Evolutionary conservation across 2,329 filamentous ascomycete genomes (phyloP).

Genomic region (Trichoderma sp.): DNA sequence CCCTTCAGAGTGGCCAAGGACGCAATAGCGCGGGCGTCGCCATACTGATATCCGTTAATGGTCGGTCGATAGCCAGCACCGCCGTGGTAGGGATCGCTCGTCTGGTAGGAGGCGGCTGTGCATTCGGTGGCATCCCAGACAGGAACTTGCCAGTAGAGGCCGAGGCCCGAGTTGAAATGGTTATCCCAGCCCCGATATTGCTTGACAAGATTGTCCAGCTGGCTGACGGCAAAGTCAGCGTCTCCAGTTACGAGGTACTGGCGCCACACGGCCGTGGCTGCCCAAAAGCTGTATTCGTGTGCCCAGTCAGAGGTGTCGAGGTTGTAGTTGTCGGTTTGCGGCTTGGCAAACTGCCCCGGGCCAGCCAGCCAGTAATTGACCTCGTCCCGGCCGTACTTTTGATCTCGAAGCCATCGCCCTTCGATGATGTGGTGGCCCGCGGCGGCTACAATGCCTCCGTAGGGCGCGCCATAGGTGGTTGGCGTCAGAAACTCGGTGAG

Average conservation of each 20-base stretch:
- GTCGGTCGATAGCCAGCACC: background rate
- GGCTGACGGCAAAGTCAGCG: background rate
- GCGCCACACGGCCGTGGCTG: constrained; percentile 2
- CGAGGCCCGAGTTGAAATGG: background rate
- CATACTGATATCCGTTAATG: constrained; percentile 10
- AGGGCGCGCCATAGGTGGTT: background rate
- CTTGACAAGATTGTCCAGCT: constrained; percentile 2
- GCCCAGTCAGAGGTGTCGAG: constrained; percentile 2
- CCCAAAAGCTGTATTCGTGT: constrained; percentile 9
- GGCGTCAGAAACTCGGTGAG: constrained; percentile 2
- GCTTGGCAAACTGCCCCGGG: background rate
- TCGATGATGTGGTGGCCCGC: constrained; percentile 6
- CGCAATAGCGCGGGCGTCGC: background rate
- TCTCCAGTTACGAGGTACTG: constrained; percentile 10
- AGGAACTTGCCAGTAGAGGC: background rate
- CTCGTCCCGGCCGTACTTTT: background rate
- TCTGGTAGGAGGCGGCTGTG: background rate
- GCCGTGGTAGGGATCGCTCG: background rate
- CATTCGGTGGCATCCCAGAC: background rate
- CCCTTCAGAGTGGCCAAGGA: background rate
- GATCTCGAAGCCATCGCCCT: background rate
- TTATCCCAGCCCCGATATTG: background rate
- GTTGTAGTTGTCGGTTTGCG: background rate
- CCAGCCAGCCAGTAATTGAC: background rate
- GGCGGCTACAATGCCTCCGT: background rate